Percentiles rank a stretch among this genome's conserved stretches.
These are phyloP conservation scores for Ormosia emarginata DNA, from an alignment of 306 rosid species.

Conservation along the genomic window DNA sequence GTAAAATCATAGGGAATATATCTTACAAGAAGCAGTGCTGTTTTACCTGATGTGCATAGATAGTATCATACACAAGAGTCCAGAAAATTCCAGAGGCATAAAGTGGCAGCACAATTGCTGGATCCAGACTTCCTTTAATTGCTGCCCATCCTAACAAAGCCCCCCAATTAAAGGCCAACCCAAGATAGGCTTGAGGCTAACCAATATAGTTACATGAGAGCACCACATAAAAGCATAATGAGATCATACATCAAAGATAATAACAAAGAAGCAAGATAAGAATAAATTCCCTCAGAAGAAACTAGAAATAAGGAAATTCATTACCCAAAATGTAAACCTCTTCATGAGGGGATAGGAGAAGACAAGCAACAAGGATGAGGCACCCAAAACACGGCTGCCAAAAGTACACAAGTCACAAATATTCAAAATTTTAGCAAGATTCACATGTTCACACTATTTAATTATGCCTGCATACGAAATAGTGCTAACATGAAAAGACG, in stretches of 20 bases:
- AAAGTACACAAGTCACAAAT: constrained; percentile 14
- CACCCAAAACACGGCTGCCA: constrained; percentile 77
- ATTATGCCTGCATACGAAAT: not conserved
- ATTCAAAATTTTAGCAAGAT: not conserved
- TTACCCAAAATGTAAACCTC: constrained; percentile 93
- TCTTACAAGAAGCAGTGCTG: not conserved
- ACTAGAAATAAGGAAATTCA: constrained; percentile 4
- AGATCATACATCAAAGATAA: constrained; percentile 14
- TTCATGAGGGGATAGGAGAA: constrained; percentile 96
- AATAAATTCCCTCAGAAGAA: not conserved
- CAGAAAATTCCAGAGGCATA: constrained; percentile 84
- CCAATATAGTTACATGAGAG: constrained; percentile 21
- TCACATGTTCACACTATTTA: not conserved
- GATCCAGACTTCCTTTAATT: constrained; percentile 73
- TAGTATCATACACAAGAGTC: constrained; percentile 93
- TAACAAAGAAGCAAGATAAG: not conserved
- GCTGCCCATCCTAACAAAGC: constrained; percentile 97
- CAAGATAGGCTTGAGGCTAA: constrained; percentile 96
- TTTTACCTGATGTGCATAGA: constrained; percentile 94
- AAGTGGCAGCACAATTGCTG: constrained; percentile 73
- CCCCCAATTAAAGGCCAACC: constrained; percentile 94
- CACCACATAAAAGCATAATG: constrained; percentile 9
- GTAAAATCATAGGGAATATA: not conserved
- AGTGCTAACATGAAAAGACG: not conserved
- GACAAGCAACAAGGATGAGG: constrained; percentile 85